Evolutionary conservation across 352 stramenopile species (phyloP).

Genomic region (Phytophthora melonis): DNA sequence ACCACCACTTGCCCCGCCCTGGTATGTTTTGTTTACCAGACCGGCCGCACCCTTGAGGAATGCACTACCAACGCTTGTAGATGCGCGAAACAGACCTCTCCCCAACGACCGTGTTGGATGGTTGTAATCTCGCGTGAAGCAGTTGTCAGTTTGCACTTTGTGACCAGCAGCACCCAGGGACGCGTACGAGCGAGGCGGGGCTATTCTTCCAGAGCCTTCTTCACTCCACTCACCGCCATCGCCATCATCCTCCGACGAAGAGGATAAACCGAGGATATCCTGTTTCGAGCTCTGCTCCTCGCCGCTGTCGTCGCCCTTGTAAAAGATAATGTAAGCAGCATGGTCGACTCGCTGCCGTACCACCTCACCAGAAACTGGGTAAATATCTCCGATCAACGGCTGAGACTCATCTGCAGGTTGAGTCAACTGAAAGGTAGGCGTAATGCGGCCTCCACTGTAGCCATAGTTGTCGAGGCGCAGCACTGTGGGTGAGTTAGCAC

Average conservation of each 20-base stretch:
- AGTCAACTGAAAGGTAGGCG: conserved; percentile 65
- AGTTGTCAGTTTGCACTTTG: conserved; percentile 90
- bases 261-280: conserved; percentile 59
- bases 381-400: conserved; percentile 72
- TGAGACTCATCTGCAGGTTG: conserved; percentile 69
- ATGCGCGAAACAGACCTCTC: conserved; percentile 80
- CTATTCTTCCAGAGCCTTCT: conserved; percentile 36
- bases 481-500: conserved; percentile 36
- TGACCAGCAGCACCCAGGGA: conserved; percentile 84
- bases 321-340: conserved; percentile 90
- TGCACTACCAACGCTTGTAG: conserved; percentile 85
- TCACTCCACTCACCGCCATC: conserved; percentile 52
- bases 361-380: conserved; percentile 76
- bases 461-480: conserved; percentile 44
- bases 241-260: conserved; percentile 52
- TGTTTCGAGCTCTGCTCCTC: conserved; percentile 49
- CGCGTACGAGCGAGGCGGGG: conserved; percentile 76
- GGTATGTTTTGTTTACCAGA: conserved; percentile 88
- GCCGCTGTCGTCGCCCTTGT: conserved; percentile 75
- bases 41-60: conserved; percentile 86
- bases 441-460: conserved; percentile 60
- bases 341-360: conserved; percentile 79
- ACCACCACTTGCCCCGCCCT: conserved; percentile 82
- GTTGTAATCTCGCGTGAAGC: conserved; percentile 83
- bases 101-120: conserved; percentile 84